These are phyloP conservation scores for Boletellus sp. DNA, from an alignment of 768 basidiomycete genomes.

Conservation along the genomic window DNA sequence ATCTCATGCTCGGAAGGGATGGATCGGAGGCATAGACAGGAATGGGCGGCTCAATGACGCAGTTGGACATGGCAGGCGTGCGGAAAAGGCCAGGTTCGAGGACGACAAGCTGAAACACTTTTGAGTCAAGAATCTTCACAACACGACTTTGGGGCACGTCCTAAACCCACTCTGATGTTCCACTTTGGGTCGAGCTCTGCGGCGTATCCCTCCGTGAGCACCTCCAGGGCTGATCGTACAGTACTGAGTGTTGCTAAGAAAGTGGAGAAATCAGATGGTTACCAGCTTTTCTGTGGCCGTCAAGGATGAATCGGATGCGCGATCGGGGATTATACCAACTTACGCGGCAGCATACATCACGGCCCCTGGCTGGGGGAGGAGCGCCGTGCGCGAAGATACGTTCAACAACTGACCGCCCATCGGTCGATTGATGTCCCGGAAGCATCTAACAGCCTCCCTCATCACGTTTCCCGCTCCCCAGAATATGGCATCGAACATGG, in stretches of 20 bases:
- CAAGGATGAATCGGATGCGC: not conserved
- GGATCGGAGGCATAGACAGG: constrained; percentile 22
- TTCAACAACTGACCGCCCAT: constrained; percentile 35
- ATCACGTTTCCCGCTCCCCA: constrained; percentile 34
- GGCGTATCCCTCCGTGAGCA: constrained; percentile 28
- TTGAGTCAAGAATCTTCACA: not conserved
- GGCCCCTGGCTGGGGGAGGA: constrained; percentile 15
- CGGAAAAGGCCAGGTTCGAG: constrained; percentile 25
- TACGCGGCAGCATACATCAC: constrained; percentile 28
- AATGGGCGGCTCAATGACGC: constrained; percentile 9
- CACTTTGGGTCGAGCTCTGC: constrained; percentile 34
- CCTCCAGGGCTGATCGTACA: constrained; percentile 30
- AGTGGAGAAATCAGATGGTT: not conserved
- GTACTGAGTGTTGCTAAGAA: not conserved
- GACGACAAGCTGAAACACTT: constrained; percentile 15
- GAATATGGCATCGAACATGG: constrained; percentile 37
- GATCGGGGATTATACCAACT: constrained; percentile 8
- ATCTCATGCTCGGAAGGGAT: constrained; percentile 24
- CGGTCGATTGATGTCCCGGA: constrained; percentile 36
- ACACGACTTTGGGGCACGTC: not conserved
- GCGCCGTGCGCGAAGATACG: constrained; percentile 30
- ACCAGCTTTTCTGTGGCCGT: constrained; percentile 18
- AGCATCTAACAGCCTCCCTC: constrained; percentile 31
- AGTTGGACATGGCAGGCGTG: constrained; percentile 14
- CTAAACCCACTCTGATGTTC: constrained; percentile 36